Evolutionary conservation across 306 rosid species (phyloP).

Genomic region (Quercus rubra): DNA sequence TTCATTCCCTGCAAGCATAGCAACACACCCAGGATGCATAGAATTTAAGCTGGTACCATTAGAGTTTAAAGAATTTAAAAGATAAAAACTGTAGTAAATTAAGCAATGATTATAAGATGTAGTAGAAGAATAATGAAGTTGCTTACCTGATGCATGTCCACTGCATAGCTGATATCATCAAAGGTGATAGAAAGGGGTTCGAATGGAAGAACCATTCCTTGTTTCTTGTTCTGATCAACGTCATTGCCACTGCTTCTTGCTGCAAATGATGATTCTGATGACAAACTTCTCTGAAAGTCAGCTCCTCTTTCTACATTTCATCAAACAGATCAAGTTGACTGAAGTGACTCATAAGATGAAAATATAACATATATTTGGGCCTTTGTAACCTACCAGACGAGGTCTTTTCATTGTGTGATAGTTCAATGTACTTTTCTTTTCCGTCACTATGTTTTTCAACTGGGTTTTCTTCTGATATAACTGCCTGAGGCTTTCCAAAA

Average conservation of each 20-base stretch:
- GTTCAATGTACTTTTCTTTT: slow-evolving; percentile 1
- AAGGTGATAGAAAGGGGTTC: slow-evolving; percentile 68
- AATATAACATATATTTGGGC: too few species aligned
- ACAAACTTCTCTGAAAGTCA: slow-evolving; percentile 17
- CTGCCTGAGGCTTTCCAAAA: slow-evolving; percentile 62
- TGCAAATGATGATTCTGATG: slow-evolving; percentile 7
- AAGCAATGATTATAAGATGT: too few species aligned
- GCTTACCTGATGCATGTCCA: slow-evolving; percentile 68
- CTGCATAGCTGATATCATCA: slow-evolving; percentile 71
- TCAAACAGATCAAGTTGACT: too few species aligned
- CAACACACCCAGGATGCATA: too few species aligned
- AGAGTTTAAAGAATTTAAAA: too few species aligned
- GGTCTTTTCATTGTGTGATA: too few species aligned
- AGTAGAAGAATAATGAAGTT: too few species aligned
- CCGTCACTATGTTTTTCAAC: too few species aligned
- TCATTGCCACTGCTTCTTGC: slow-evolving; percentile 1
- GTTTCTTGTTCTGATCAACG: slow-evolving; percentile 10
- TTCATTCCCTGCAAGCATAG: slow-evolving; percentile 39
- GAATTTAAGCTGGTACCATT: too few species aligned
- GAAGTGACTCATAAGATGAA: too few species aligned
- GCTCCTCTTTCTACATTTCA: background rate
- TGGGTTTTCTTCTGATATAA: slow-evolving; percentile 35
- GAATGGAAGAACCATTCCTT: slow-evolving; percentile 91
- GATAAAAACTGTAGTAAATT: too few species aligned
- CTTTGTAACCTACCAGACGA: too few species aligned